Percentiles rank a stretch among this genome's conserved stretches.
Evolutionary conservation across 768 basidiomycete species (phyloP).

Genomic region (Lentinula raphanica): DNA sequence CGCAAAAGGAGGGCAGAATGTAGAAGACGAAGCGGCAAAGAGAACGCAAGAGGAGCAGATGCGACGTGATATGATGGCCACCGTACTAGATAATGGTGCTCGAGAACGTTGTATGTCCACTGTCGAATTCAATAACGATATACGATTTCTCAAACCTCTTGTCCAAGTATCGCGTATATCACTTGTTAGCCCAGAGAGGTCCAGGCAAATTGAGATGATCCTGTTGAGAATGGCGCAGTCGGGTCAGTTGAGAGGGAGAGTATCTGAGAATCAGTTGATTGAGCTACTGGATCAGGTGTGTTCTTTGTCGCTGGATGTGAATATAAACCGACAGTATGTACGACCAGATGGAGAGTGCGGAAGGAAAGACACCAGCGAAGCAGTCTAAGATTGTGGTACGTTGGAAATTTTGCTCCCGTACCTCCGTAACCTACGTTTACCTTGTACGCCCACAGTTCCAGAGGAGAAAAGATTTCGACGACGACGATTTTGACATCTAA

Average conservation of each 20-base stretch:
- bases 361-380: constrained; percentile 42
- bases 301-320: not conserved
- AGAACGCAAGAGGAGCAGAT: constrained; percentile 68
- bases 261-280: constrained; percentile 79
- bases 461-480: constrained; percentile 60
- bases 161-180: constrained; percentile 76
- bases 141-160: not conserved
- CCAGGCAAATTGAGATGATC: constrained; percentile 74
- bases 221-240: constrained; percentile 78
- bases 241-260: constrained; percentile 72
- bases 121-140: not conserved
- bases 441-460: constrained; percentile 40
- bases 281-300: constrained; percentile 81
- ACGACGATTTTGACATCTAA: constrained; percentile 62
- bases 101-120: constrained; percentile 70
- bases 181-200: constrained; percentile 78
- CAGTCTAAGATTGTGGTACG: constrained; percentile 57
- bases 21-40: constrained; percentile 49
- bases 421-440: not conserved
- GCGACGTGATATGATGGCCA: constrained; percentile 71
- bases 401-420: constrained; percentile 6
- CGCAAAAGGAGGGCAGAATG: constrained; percentile 10
- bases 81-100: constrained; percentile 71
- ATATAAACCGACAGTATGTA: not conserved
- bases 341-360: constrained; percentile 49